phyloP scores from a whole-genome alignment of 2,329 filamentous ascomycete genomes.

The Macrophomina phaseolina region DNA sequence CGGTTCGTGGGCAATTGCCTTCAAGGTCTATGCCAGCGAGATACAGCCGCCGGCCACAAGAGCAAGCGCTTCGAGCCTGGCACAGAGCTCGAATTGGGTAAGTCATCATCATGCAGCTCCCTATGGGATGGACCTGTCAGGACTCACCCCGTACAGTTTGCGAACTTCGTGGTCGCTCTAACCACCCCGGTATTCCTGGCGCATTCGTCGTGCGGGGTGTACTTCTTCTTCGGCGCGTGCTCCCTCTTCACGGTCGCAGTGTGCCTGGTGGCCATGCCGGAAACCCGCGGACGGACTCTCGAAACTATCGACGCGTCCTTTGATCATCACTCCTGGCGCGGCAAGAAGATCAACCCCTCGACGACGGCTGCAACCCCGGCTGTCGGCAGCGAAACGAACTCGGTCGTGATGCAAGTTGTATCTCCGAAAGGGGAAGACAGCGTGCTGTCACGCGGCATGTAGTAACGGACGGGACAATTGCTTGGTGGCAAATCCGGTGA shows the following conservation, averaged over 20 bases:
- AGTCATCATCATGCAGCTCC: slow-evolving; percentile 29
- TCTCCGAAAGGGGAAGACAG: not conserved
- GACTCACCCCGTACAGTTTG: slow-evolving; percentile 32
- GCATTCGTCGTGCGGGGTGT: slow-evolving; percentile 41
- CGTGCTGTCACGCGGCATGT: not conserved
- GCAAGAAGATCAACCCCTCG: not conserved
- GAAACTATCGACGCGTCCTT: slow-evolving; percentile 59
- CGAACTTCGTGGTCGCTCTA: slow-evolving; percentile 41
- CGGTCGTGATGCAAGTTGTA: slow-evolving; percentile 7
- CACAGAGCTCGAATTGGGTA: slow-evolving; percentile 60
- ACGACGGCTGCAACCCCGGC: not conserved
- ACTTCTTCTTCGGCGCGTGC: slow-evolving; percentile 42
- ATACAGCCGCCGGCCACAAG: slow-evolving; percentile 63
- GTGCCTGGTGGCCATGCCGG: slow-evolving; percentile 54
- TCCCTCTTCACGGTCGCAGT: slow-evolving; percentile 34
- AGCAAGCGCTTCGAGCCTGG: slow-evolving; percentile 60
- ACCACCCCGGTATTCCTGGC: slow-evolving; percentile 59
- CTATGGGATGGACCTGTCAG: too few species aligned
- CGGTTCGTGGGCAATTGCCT: slow-evolving; percentile 60
- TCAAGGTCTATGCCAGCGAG: slow-evolving; percentile 64
- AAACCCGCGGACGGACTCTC: slow-evolving; percentile 56
- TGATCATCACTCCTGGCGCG: slow-evolving; percentile 34
- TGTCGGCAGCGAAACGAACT: slow-evolving; percentile 6
- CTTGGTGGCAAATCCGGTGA: not conserved
- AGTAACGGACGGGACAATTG: not conserved